Evolutionary conservation across 768 basidiomycete species (phyloP), one percentile per base, ranked within the genome.

Genomic region (Macrolepiota dolichaula): DNA sequence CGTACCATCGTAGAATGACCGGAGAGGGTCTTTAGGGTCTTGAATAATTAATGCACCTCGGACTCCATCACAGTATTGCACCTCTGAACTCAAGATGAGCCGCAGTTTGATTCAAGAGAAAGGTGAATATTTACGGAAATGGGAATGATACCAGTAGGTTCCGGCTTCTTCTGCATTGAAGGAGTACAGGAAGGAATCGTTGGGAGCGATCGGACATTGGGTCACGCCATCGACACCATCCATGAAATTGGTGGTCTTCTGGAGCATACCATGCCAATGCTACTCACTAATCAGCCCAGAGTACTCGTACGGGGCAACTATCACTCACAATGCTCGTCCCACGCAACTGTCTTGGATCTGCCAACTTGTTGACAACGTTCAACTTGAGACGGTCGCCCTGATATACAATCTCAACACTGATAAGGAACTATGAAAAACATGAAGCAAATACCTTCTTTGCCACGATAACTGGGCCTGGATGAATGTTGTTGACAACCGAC

Each of bases 31-130:
- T 11, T 67, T 49, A 0, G 55, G 60, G 38, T 71, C 70, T 37
- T 70, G 67, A 10, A 80, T 65, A 24, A 80, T 68, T 24, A 80
- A 13, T 7, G 75, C 70, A 4, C 79, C 80, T 49, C 80, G 68
- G 51, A 82, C 68, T 1, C 80, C 80, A 59, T 81, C 81, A 50
- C 80, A 81, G 55, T 81, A 81, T 63, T 81, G 80, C 2, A 73
- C 72, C 1, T 32, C 29, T 32, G 29, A 32, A 7, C 3, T 32
- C 3, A 32, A 32, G 7, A 32, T 32, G 29, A 32, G 29, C 29
- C 29, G 3, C 3, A 32, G 7, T 3, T 32, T 7, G 7, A 3
- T 32, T 32, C 29, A 32, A 3, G 29, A 7, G 29, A 32, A 32
- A 32, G 29, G 29, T 32, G n/a, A 11, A n/a, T 13, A 65, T 36